Conservation (phyloP, 2,329 filamentous ascomycete genomes). For the Aureobasidium namibiae region DNA sequence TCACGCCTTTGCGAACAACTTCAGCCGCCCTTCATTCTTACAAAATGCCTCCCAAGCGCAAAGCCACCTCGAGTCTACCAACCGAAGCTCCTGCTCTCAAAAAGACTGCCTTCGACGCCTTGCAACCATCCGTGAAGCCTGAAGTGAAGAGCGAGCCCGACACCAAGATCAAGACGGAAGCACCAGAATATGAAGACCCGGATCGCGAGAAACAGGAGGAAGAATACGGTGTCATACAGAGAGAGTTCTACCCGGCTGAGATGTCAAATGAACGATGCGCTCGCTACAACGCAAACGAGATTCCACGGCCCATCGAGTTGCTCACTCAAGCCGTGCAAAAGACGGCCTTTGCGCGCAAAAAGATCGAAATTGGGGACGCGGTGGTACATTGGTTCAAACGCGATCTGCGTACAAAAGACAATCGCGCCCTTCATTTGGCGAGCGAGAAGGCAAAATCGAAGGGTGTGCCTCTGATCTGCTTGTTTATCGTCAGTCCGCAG, state of each 20-base stretch:
- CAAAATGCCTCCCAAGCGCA: slow-evolving; percentile 28
- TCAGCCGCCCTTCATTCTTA: not conserved
- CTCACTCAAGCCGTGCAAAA: slow-evolving; percentile 54
- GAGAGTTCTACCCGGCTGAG: slow-evolving; percentile 73
- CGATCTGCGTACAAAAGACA: slow-evolving; percentile 68
- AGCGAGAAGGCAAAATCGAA: slow-evolving; percentile 57
- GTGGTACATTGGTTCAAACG: slow-evolving; percentile 89
- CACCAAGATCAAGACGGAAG: not conserved
- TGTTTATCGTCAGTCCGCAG: slow-evolving; percentile 76
- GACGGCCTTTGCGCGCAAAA: slow-evolving; percentile 47
- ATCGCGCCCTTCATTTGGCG: slow-evolving; percentile 61
- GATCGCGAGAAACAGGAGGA: slow-evolving; percentile 27
- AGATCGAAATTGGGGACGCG: slow-evolving; percentile 47
- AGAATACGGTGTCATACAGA: slow-evolving; percentile 33
- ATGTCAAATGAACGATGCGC: slow-evolving; percentile 73
- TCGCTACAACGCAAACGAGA: slow-evolving; percentile 61
- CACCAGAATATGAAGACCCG: slow-evolving; percentile 25
- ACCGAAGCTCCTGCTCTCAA: slow-evolving; percentile 19
- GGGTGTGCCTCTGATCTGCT: slow-evolving; percentile 62
- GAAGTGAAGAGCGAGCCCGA: slow-evolving; percentile 5
- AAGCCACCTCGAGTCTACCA: slow-evolving; percentile 23
- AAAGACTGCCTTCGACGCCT: slow-evolving; percentile 7
- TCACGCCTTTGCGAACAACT: not conserved
- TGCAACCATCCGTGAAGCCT: slow-evolving; percentile 1
- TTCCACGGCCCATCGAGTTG: slow-evolving; percentile 65